Evolutionary conservation across 768 basidiomycete species (phyloP).

Genomic region (Lyophyllum semitale): DNA sequence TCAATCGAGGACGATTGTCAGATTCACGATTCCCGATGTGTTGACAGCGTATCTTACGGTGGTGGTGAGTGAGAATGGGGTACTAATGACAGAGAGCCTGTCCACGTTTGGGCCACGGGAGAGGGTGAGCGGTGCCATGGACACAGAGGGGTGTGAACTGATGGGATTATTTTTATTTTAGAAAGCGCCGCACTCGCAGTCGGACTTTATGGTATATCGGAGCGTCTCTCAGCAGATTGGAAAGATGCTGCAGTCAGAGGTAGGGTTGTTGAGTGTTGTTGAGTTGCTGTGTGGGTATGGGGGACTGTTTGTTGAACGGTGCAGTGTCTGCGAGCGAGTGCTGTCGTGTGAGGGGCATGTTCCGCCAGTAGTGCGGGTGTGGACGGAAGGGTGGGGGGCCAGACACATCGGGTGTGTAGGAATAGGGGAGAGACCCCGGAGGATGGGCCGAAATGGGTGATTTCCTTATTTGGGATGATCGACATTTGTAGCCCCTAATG

Average conservation of each 20-base stretch:
- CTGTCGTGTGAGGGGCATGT: slow-evolving; percentile 70
- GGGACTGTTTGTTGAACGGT: slow-evolving; percentile 62
- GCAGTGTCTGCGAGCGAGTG: slow-evolving; percentile 62
- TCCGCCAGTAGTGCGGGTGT: slow-evolving; percentile 68
- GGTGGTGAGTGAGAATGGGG: slow-evolving; percentile 37
- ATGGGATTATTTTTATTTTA: too few relatives aligned
- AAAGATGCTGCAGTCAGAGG: slow-evolving; percentile 56
- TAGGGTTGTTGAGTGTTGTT: slow-evolving; percentile 54
- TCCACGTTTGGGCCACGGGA: slow-evolving; percentile 77
- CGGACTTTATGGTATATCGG: slow-evolving; percentile 65
- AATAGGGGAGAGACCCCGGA: slow-evolving; percentile 1
- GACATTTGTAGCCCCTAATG: too few relatives aligned
- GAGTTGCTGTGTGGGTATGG: slow-evolving; percentile 56
- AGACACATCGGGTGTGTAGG: slow-evolving; percentile 45
- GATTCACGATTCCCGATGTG: slow-evolving; percentile 66
- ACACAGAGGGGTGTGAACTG: too few relatives aligned
- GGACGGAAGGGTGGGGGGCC: slow-evolving; percentile 51
- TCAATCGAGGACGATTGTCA: slow-evolving; percentile 46
- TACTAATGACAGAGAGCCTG: slow-evolving; percentile 56
- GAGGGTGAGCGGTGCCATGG: slow-evolving; percentile 40
- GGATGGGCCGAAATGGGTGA: background rate
- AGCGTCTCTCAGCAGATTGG: slow-evolving; percentile 68
- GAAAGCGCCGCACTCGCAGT: slow-evolving; percentile 72
- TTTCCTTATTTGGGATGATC: too few relatives aligned
- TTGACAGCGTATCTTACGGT: slow-evolving; percentile 65